Evolutionary conservation across 352 stramenopile genomes (phyloP).

Genomic region (Pythium scleroteichum): DNA sequence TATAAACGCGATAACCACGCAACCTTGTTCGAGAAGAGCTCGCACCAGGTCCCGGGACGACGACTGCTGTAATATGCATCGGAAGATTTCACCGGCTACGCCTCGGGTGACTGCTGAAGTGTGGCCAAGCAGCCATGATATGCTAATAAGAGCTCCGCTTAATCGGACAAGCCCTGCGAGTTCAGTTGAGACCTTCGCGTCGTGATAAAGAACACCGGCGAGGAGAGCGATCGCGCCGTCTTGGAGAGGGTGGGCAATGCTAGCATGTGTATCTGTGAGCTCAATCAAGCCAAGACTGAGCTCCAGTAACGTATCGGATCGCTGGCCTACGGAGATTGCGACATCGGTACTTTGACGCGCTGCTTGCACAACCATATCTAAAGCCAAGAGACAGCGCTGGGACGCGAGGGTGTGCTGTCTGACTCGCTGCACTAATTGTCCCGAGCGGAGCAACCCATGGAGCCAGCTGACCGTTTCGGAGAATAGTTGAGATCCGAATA

Average conservation of each 20-base stretch:
- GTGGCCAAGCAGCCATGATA: conserved; percentile 45
- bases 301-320: conserved; percentile 11
- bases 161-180: conserved; percentile 35
- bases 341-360: not conserved
- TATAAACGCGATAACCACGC: conserved; percentile 37
- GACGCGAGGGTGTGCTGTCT: not conserved
- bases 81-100: conserved; percentile 25
- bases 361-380: not conserved
- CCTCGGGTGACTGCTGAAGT: conserved; percentile 16
- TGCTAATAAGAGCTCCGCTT: conserved; percentile 38
- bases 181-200: conserved; percentile 7
- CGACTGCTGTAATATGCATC: conserved; percentile 26
- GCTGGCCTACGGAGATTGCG: not conserved
- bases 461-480: conserved; percentile 60
- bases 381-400: not conserved
- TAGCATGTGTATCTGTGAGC: too few relatives aligned
- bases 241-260: not conserved
- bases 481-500: conserved; percentile 67
- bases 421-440: not conserved
- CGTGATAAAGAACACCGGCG: conserved; percentile 17
- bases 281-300: conserved; percentile 6
- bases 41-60: conserved; percentile 35
- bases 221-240: not conserved
- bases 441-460: conserved; percentile 34
- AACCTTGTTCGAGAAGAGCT: conserved; percentile 50